phyloP scores from a whole-genome alignment of 2,329 filamentous ascomycete genomes.

The Fusarium sp. region DNA sequence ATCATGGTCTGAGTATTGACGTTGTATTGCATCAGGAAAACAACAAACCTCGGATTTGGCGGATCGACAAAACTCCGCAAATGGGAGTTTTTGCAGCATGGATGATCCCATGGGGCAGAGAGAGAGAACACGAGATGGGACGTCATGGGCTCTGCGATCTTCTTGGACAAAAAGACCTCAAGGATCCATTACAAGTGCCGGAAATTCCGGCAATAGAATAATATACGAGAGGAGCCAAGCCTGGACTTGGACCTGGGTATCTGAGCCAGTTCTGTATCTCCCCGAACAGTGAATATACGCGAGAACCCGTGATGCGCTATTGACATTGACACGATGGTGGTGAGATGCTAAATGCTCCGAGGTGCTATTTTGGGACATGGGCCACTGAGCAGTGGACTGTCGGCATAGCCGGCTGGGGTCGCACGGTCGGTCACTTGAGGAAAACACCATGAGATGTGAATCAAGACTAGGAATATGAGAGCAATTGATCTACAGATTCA shows the following conservation, averaged over 20 bases:
- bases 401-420: slow-evolving; percentile 17
- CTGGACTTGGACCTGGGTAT: background rate
- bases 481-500: background rate
- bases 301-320: slow-evolving; percentile 20
- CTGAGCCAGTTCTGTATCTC: background rate
- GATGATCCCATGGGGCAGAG: slow-evolving; percentile 3
- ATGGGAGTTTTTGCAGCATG: slow-evolving; percentile 27
- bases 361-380: slow-evolving; percentile 31
- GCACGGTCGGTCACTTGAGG: slow-evolving; percentile 6
- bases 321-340: slow-evolving; percentile 38
- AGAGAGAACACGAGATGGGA: slow-evolving; percentile 25
- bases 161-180: slow-evolving; percentile 15
- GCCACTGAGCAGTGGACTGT: slow-evolving; percentile 5
- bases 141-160: slow-evolving; percentile 24
- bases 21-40: slow-evolving; percentile 4
- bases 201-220: slow-evolving; percentile 13
- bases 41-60: background rate
- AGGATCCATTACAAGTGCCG: slow-evolving; percentile 18
- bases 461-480: background rate
- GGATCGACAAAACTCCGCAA: slow-evolving; percentile 27
- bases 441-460: background rate
- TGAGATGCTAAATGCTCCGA: slow-evolving; percentile 15
- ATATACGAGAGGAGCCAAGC: slow-evolving; percentile 5
- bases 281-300: background rate
- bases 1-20: slow-evolving; percentile 20